phyloP scores from a whole-genome alignment of 441 rosid species.

The Gossypium davidsonii region DNA sequence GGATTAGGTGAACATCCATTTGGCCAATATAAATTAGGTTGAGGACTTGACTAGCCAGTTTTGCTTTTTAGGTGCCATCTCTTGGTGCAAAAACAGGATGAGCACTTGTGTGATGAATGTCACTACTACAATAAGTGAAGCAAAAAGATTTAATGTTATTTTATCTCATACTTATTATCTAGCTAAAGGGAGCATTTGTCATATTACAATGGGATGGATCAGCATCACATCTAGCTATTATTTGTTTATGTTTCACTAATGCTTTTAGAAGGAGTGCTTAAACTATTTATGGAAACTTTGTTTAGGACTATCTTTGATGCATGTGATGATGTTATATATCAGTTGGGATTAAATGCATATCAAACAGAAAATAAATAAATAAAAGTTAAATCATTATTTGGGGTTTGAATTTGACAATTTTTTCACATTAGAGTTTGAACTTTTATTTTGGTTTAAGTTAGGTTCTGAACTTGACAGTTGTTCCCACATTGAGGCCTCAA shows the following conservation, averaged over 20 bases:
- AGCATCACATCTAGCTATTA: constrained; percentile 1
- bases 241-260: neutral
- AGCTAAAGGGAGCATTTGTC: neutral
- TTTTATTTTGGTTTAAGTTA: too few relatives aligned
- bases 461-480: too few relatives aligned
- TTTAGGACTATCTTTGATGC: neutral
- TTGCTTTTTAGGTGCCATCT: constrained; percentile 17
- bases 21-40: constrained; percentile 20
- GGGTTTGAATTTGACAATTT: too few relatives aligned
- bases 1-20: constrained; percentile 17
- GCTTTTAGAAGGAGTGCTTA: neutral
- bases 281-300: neutral
- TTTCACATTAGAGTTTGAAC: too few relatives aligned
- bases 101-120: neutral
- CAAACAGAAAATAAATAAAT: neutral
- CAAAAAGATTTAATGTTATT: neutral
- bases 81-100: neutral
- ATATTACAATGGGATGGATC: neutral
- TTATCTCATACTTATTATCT: neutral
- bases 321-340: neutral
- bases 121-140: neutral
- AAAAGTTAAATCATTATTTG: too few relatives aligned
- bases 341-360: neutral
- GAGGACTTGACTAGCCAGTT: constrained; percentile 3
- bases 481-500: too few relatives aligned